Base-by-base conservation (phyloP, 495 filamentous ascomycete species). In the Penicillium goetzii region DNA sequence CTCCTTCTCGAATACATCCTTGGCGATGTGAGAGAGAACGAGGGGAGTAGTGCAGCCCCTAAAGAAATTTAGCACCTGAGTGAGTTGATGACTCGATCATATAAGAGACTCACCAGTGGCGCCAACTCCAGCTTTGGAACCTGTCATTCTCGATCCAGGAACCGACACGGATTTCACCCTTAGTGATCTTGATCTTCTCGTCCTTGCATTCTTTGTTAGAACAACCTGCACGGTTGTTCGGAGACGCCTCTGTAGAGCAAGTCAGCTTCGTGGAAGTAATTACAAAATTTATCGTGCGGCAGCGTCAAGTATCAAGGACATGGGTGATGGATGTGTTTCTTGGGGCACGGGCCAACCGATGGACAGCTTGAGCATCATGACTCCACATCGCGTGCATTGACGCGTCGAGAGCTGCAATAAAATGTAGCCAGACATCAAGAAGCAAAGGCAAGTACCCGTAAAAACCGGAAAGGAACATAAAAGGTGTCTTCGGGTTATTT, bases 11-110 rank as follows among this genome's bases (percentile, higher is more conserved):
- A 68, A 70, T 50, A 86, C 72, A 7, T 56, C 51, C 3, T 84
- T 78, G 33, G 81, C 80, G 47, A 90, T 65, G 63, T 89, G 87
- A 43, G 64, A 28, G 58, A 94, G 76, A 55, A 86, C 77, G 30
- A 75, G 71, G 2, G 90, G 90, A 10, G 91, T 93, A 36, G 89
- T 83, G 60, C 92, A 96, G n/a, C 91, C 92, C 91, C 91, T 93
- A 28, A n/a, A 30, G 10, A 2, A 15, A n/a, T 67, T 40, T n/a
- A n/a, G n/a, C n/a, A n/a, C n/a, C n/a, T n/a, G n/a, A n/a, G n/a
- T n/a, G n/a, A n/a, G n/a, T n/a, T 32, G 30, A 4, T 3, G 30
- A 32, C 9, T 32, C 30, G 14, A 19, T 32, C 8, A 56, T 32
- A 58, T 55, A 4, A 19, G 58, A 52, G 43, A 72, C 84, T 69